Percentiles rank a stretch among this genome's conserved stretches.
phyloP scores from a whole-genome alignment of 495 filamentous ascomycete genomes.

The Xylaria grammica region DNA sequence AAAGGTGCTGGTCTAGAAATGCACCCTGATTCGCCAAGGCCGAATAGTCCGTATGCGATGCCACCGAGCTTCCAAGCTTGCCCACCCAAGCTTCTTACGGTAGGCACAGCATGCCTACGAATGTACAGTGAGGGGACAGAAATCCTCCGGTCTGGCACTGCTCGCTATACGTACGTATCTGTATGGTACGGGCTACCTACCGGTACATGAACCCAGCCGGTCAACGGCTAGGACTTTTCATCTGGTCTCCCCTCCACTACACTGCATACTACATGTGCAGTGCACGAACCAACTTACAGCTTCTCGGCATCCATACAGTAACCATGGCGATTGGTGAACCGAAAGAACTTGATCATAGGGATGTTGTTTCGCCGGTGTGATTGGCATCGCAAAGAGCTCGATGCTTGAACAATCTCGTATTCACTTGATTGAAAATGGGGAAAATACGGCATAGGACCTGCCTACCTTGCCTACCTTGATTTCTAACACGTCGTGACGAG shows the following conservation, averaged over 20 bases:
- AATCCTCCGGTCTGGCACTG: background rate
- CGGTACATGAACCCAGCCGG: slow-evolving; percentile 13
- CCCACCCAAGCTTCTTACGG: background rate
- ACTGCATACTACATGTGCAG: too few species aligned
- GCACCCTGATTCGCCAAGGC: slow-evolving; percentile 3
- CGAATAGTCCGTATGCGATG: background rate
- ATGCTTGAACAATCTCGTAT: background rate
- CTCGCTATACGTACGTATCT: background rate
- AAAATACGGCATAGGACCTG: too few species aligned
- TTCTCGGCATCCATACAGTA: slow-evolving; percentile 4
- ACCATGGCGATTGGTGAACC: background rate
- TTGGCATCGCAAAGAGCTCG: background rate
- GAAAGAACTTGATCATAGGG: background rate
- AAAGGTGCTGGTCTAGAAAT: slow-evolving; percentile 1
- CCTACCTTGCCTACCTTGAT: too few species aligned
- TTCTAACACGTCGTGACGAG: too few species aligned
- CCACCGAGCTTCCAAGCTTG: background rate
- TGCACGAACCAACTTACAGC: background rate
- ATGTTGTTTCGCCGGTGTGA: background rate
- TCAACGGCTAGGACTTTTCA: background rate
- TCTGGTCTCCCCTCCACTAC: too few species aligned
- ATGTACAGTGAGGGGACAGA: background rate
- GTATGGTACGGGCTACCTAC: too few species aligned
- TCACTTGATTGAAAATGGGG: too few species aligned
- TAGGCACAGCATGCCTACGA: background rate